Evolutionary conservation across 2,329 filamentous ascomycete species (phyloP), one percentile per base, ranked within the genome.

Genomic region (Fusarium penzigii): DNA sequence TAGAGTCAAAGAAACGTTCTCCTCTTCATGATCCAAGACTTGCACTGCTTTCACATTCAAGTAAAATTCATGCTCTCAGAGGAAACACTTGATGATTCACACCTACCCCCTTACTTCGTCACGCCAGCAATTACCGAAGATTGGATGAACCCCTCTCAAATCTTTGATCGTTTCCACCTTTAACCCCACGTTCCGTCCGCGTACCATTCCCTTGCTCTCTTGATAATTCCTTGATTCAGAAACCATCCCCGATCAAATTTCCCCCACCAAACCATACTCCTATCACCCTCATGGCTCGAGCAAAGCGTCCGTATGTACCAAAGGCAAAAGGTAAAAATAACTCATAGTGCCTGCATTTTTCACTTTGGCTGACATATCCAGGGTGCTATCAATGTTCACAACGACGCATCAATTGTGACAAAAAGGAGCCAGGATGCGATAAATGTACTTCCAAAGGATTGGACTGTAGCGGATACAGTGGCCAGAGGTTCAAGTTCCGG

Each of bases 311-410:
- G 39, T 64, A 64, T 17, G 48, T 61, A 2, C 61, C 61, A 4
- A 64, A 64, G 42, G 43, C 61, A 34, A 64, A 64, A 52, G 61
- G 61, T 64, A 13, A 34, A 51, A 11, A 16, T n/a, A 12, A 3
- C 3, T 6, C n/a, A 12, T 40, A 13, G 4, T 20, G 16, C 7
- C 12, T 17, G 39, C n/a, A 7, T 20, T 39, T 41, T 29, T 14
- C 10, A 2, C 5, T 11, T 11, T 14, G 10, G 32, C 32, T 36
- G 3, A 36, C 32, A 5, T 4, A 36, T 6, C 8, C n/a, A 65
- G 70, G 70, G 10, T 73, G 70, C 49, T 66, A 70, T 32, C 60
- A 72, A 45, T 73, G 70, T 48, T 67, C 66, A 9, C 65, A 69
- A 39, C 68, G 70, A 11, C 68, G 70, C 11, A 69, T 72, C 17